These are phyloP conservation scores for Brassica nigra DNA, from an alignment of 345 rosid genomes.

Conservation along the genomic window DNA sequence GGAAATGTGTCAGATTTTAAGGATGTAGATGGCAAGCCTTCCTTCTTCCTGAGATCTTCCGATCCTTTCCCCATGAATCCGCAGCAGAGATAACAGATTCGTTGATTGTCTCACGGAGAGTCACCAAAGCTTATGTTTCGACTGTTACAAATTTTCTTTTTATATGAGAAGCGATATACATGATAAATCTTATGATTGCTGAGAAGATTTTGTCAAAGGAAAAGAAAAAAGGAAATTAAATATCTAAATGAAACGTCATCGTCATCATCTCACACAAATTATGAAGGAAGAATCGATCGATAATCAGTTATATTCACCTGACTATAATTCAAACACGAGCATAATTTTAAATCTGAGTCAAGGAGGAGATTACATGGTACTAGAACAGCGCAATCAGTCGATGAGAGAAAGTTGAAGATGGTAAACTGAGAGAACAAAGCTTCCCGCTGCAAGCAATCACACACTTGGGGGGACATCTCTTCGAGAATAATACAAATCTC, in stretches of 20 bases:
- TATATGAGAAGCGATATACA: neutral
- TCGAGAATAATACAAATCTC: neutral
- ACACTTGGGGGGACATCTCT: constrained; percentile 1
- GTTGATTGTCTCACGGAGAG: neutral
- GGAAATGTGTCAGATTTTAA: constrained; percentile 41
- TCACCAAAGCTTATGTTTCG: constrained; percentile 10
- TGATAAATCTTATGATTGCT: constrained; percentile 1
- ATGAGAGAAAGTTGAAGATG: neutral
- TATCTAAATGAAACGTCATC: neutral
- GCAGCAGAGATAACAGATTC: constrained; percentile 5
- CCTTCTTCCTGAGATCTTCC: constrained; percentile 47
- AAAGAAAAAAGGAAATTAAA: neutral
- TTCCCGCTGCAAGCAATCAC: constrained; percentile 32
- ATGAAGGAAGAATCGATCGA: constrained; percentile 14
- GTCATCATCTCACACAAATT: neutral
- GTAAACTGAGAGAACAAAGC: constrained; percentile 1
- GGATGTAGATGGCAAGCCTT: constrained; percentile 23
- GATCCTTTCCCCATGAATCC: constrained; percentile 71
- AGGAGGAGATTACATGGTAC: neutral
- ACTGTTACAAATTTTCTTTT: neutral
- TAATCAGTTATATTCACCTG: neutral
- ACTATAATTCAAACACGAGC: neutral
- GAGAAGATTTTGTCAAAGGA: neutral
- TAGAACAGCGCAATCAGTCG: neutral
- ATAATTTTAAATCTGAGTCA: constrained; percentile 1